Evolutionary conservation across 2,329 filamentous ascomycete species (phyloP), one percentile per base, ranked within the genome.

Genomic region (Lizonia empirigonia): DNA sequence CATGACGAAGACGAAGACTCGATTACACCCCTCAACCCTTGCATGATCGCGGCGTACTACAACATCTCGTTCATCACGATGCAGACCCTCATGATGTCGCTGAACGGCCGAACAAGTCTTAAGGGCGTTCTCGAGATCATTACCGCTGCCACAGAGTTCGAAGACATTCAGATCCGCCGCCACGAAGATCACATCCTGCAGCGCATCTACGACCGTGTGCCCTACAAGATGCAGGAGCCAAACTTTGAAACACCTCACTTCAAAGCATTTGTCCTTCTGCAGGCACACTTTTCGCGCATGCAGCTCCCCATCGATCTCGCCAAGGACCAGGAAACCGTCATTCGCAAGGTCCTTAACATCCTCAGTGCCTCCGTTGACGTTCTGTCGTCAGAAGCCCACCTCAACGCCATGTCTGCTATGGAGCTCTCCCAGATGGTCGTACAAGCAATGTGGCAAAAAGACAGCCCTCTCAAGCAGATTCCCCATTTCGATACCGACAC

Each of bases 381-480:
- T 13, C 82, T 99, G 27, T 96, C 91, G 8, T 97, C 92, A 0
- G 92, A 99, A 65, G 94, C 93, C 12, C 91, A 97, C 66, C 82
- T 99, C 56, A 99, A 99, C 70, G 93, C 94, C 53, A 96, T 97
- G 87, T 92, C 88, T 65, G 94, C 94, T 22, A 99, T 99, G 93
- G 94, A 99, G 74, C 91, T 99, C 84, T 96, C 90, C 10, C 94
- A 99, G 71, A 99, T 99, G 94, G 90, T 95, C 44, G 92, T 99
- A 3, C 94, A 99, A 76, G 92, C 89, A 40, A 96, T 97, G 90
- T 99, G 94, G 94, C 93, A 99, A 76, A 89, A 92, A 50, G 94
- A 99, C 73, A 95, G 90, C 65, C 92, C 94, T 30, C 82, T 99
- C 61, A 97, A 97, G 78, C 94, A 99, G 75, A 97, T 99, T 68